Conservation (phyloP, 495 filamentous ascomycete genomes). For the Aspergillus sclerotioniger region DNA sequence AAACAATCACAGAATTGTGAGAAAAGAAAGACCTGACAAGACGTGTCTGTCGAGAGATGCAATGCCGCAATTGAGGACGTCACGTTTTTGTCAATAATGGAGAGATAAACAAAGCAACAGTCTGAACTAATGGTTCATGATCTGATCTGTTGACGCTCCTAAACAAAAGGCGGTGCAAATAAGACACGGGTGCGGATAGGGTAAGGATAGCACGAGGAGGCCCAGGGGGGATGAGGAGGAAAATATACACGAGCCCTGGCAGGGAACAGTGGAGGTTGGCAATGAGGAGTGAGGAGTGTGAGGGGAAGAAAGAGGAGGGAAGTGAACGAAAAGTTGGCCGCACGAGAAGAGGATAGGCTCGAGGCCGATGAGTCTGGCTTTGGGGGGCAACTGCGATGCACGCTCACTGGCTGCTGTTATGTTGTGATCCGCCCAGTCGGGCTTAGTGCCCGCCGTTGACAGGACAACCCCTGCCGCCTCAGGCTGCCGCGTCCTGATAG, state of each 20-base stretch:
- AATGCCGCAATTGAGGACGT: slow-evolving; percentile 5
- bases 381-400: slow-evolving; percentile 38
- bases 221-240: slow-evolving; percentile 4
- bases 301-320: slow-evolving; percentile 17
- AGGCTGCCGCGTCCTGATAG: slow-evolving; percentile 17
- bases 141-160: slow-evolving; percentile 15
- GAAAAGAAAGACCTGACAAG: background rate
- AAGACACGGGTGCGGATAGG: slow-evolving; percentile 8
- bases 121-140: slow-evolving; percentile 23
- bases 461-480: slow-evolving; percentile 33
- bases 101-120: slow-evolving; percentile 11
- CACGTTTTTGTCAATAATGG: background rate
- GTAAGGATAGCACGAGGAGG: slow-evolving; percentile 18
- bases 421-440: slow-evolving; percentile 35
- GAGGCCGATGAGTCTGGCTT: slow-evolving; percentile 36
- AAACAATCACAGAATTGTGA: slow-evolving; percentile 12
- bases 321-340: slow-evolving; percentile 18
- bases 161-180: slow-evolving; percentile 8
- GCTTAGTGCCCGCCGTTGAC: slow-evolving; percentile 42
- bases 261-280: slow-evolving; percentile 5
- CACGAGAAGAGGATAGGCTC: slow-evolving; percentile 25
- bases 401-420: slow-evolving; percentile 39
- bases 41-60: slow-evolving; percentile 2
- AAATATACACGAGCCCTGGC: slow-evolving; percentile 22
- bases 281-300: slow-evolving; percentile 11